phyloP scores from a whole-genome alignment of 768 basidiomycete genomes.

The Dacryopinax primogenitus region DNA sequence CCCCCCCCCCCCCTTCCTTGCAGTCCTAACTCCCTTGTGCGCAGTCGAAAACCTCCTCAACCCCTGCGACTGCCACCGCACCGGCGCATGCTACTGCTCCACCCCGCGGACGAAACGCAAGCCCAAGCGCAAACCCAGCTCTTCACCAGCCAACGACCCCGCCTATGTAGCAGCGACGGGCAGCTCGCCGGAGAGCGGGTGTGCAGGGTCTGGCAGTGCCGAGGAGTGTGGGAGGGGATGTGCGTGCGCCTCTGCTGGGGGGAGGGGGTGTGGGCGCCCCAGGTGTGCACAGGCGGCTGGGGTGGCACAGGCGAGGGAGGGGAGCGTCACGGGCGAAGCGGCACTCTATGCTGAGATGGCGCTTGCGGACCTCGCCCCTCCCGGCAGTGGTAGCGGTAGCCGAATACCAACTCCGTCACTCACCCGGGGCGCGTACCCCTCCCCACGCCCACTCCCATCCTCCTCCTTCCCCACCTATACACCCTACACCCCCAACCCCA shows the following conservation, averaged over 20 bases:
- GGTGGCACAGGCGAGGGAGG: neutral
- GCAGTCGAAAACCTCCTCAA: neutral
- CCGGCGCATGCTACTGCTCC: slow-evolving; percentile 2
- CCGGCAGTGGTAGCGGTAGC: neutral
- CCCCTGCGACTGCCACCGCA: neutral
- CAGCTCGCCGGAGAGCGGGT: slow-evolving; percentile 6
- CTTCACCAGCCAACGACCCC: neutral
- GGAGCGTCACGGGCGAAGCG: neutral
- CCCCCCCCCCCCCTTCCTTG: neutral
- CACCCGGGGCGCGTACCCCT: neutral
- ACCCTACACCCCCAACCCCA: neutral
- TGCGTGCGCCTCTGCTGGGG: no score
- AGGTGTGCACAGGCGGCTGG: no score
- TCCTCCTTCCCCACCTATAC: neutral
- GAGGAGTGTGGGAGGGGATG: neutral
- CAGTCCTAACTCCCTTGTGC: neutral
- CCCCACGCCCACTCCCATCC: neutral
- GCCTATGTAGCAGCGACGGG: neutral
- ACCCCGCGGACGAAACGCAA: neutral
- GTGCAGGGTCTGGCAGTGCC: neutral
- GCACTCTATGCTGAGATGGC: neutral
- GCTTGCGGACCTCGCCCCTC: neutral
- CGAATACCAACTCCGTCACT: neutral
- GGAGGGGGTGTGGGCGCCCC: no score
- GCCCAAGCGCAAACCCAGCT: neutral